A percentile compares a stretch with the other conserved stretches of the same genome.
Conservation (phyloP, 441 rosid species). For the Pelargonium fulgidum region DNA sequence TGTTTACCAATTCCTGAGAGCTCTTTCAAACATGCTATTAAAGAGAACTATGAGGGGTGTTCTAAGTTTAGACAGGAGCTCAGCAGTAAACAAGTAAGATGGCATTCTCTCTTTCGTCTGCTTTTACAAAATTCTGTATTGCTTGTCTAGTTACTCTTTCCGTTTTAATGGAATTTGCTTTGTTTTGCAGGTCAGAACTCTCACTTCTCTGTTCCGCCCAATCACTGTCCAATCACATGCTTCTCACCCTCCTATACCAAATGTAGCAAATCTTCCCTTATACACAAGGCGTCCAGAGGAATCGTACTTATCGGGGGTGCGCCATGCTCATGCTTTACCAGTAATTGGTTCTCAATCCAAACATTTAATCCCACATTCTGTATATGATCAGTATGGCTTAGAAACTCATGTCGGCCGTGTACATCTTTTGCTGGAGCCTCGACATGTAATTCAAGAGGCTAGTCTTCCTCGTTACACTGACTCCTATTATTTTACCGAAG, state of each 20-base stretch:
- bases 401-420: slow-evolving; percentile 2
- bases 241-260: slow-evolving; percentile 13
- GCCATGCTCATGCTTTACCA: slow-evolving; percentile 7
- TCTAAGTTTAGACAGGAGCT: slow-evolving; percentile 32
- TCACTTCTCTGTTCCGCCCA: slow-evolving; percentile 23
- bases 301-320: slow-evolving; percentile 12
- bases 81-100: slow-evolving; percentile 25
- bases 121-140: not conserved
- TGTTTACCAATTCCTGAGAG: slow-evolving; percentile 34
- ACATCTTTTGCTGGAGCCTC: slow-evolving; percentile 14
- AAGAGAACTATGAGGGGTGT: slow-evolving; percentile 27
- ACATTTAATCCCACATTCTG: slow-evolving; percentile 1
- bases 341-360: slow-evolving; percentile 10
- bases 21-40: slow-evolving; percentile 27
- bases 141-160: not conserved
- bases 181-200: slow-evolving; percentile 22
- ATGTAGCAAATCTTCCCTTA: slow-evolving; percentile 7
- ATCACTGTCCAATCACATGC: slow-evolving; percentile 15
- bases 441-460: slow-evolving; percentile 12
- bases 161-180: slow-evolving; percentile 7
- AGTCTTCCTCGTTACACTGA: slow-evolving; percentile 8
- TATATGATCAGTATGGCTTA: slow-evolving; percentile 6
- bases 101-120: not conserved
- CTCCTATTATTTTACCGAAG: slow-evolving; percentile 11
- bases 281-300: slow-evolving; percentile 14